A percentile compares a stretch with the other conserved stretches of the same genome.
These are phyloP conservation scores for Aureobasidium uvarum DNA, from an alignment of 2,329 filamentous ascomycete genomes.

Conservation along the genomic window DNA sequence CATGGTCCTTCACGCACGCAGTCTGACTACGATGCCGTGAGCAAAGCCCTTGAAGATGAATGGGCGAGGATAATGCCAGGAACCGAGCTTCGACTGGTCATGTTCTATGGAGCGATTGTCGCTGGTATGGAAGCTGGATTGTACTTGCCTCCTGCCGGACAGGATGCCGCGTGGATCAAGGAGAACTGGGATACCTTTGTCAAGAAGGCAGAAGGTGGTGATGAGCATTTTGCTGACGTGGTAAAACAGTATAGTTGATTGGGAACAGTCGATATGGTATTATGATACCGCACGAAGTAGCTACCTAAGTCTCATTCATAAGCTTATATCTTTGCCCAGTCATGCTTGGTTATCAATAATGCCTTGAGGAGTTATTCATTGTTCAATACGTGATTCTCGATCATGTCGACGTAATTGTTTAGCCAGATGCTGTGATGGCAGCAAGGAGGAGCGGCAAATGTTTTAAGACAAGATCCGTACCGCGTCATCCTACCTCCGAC, in stretches of 20 bases:
- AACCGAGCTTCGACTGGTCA: constrained; percentile 31
- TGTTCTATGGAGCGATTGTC: constrained; percentile 33
- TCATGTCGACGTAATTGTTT: no score
- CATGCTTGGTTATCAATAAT: no score
- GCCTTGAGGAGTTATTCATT: no score
- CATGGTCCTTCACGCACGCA: constrained; percentile 37
- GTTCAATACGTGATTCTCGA: no score
- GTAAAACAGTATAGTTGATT: constrained; percentile 3
- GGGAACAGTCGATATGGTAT: background rate
- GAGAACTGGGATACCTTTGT: constrained; percentile 39
- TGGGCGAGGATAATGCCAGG: constrained; percentile 37
- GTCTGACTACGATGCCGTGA: constrained; percentile 37
- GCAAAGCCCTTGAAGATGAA: constrained; percentile 30
- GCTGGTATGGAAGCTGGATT: constrained; percentile 40
- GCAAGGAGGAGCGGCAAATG: no score
- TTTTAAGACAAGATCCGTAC: no score
- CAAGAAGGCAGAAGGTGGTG: constrained; percentile 37
- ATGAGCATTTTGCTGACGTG: constrained; percentile 36
- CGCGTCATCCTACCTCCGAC: background rate
- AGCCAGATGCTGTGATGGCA: no score
- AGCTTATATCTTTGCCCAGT: background rate
- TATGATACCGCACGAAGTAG: background rate
- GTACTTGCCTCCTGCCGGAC: constrained; percentile 34
- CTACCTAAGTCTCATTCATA: background rate
- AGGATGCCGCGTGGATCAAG: constrained; percentile 38